Base-by-base conservation (phyloP, 352 stramenopile genomes). In the Ophiocytium majus region DNA sequence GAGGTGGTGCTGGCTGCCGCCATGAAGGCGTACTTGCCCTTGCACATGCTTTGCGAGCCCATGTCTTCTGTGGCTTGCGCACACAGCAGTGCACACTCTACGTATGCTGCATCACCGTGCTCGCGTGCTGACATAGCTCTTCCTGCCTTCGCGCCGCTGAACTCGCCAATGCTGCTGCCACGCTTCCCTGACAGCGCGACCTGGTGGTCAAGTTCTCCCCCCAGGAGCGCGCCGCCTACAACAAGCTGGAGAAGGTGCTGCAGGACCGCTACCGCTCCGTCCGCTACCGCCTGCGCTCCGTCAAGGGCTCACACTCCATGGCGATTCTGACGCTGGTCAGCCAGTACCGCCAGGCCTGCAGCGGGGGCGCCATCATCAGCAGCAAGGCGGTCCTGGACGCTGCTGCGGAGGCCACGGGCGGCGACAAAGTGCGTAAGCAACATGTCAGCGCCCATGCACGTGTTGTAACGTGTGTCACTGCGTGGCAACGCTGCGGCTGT, bases 281-380 rank as follows among this genome's bases (percentile, higher is more conserved):
- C 31, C 34, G 82, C 14, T 31, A 83, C 64, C 82, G 50, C 19
- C 76, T 86, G 50, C 76, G 36, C 9, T 32, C 49, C 37, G 10
- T n/a, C n/a, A 78, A 49, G 0, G 82, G 82, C 0, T 86, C 82
- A 19, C 82, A 86, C 78, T 80, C 76, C 63, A 86, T 86, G 82
- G 37, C 43, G 49, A 64, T 86, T 9, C 82, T 86, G 34, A 86
- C 82, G 19, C 75, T 86, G 0, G 50, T 86, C 9, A 79, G 34
- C 0, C 80, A 86, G 82, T 86, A 80, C 63, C 76, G 82, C 0
- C 82, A 86, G 82, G 76, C 23, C 10, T 83, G n/a, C 63, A 57
- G 50, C 63, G 35, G 49, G 28, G 9, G 63, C 1, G 0, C 43
- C 23, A 28, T 80, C 31, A 31, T 14, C 28, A 37, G 19, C 50